These are phyloP conservation scores for Blastobotrys malaysiensis DNA, from an alignment of 1,139 yeast genomes.

Conservation along the genomic window DNA sequence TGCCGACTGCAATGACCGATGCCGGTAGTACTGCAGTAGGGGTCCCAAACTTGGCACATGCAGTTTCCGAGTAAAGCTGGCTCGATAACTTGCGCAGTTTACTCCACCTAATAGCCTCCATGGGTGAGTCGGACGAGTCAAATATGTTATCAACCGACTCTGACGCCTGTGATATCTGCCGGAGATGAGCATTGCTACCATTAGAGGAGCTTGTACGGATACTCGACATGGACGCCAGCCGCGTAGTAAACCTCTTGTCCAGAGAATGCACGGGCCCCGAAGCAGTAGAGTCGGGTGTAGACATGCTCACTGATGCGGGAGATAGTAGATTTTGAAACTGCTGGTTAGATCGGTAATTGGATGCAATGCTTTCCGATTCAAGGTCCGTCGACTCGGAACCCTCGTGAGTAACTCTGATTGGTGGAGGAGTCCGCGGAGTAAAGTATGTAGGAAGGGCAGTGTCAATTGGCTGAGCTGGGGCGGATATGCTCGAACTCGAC, in stretches of 20 bases:
- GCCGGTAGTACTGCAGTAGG: slow-evolving; percentile 46
- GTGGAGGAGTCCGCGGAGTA: neutral
- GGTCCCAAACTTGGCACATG: slow-evolving; percentile 43
- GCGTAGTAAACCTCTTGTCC: slow-evolving; percentile 27
- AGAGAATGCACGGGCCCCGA: slow-evolving; percentile 19
- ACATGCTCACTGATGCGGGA: neutral
- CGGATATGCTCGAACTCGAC: neutral
- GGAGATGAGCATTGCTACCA: slow-evolving; percentile 8
- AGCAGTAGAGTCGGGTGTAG: neutral
- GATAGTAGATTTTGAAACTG: neutral
- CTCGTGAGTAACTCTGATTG: neutral
- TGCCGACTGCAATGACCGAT: slow-evolving; percentile 56
- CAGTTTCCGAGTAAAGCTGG: slow-evolving; percentile 36
- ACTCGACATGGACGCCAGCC: slow-evolving; percentile 24
- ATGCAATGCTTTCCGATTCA: neutral
- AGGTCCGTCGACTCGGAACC: neutral
- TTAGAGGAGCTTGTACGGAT: neutral
- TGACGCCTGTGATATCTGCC: slow-evolving; percentile 13
- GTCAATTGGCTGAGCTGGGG: neutral
- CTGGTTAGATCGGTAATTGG: neutral
- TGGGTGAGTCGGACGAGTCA: slow-evolving; percentile 9
- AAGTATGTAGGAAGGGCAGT: neutral
- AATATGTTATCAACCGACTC: slow-evolving; percentile 5
- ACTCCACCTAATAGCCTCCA: slow-evolving; percentile 41
- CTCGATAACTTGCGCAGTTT: slow-evolving; percentile 40